phyloP scores from a whole-genome alignment of 345 rosid species.

The Populus simonii region DNA sequence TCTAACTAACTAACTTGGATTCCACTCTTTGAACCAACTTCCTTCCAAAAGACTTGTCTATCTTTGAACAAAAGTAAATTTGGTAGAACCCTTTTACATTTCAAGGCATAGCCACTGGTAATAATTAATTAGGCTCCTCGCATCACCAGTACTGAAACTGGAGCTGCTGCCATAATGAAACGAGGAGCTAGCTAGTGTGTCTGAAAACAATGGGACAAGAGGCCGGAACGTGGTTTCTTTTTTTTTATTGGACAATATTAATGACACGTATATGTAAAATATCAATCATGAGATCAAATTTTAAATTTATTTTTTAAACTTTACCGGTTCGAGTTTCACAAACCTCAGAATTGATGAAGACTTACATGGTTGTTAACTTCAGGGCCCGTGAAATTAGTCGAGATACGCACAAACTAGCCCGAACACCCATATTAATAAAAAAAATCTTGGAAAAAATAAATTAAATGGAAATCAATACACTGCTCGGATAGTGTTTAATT shows the following conservation, averaged over 20 bases:
- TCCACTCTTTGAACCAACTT: constrained; percentile 47
- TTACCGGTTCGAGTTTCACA: too few species aligned
- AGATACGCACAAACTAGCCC: rapidly evolving
- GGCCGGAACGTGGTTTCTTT: not conserved
- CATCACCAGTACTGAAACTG: not conserved
- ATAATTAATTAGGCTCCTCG: constrained; percentile 15
- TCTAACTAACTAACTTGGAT: constrained; percentile 32
- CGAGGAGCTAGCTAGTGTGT: too few species aligned
- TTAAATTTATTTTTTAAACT: too few species aligned
- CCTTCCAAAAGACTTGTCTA: constrained; percentile 32
- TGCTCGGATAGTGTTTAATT: too few species aligned
- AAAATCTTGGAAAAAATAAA: too few species aligned
- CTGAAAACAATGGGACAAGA: not conserved
- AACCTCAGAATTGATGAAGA: rapidly evolving
- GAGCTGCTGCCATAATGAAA: not conserved
- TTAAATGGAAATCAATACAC: too few species aligned
- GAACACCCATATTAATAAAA: too few species aligned
- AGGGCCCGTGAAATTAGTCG: too few species aligned
- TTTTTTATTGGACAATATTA: not conserved
- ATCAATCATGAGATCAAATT: too few species aligned
- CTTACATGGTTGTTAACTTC: too few species aligned
- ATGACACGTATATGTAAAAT: not conserved
- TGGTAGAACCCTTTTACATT: constrained; percentile 10
- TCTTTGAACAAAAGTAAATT: constrained; percentile 10
- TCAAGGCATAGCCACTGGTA: not conserved